Evolutionary conservation across 2,329 filamentous ascomycete genomes (phyloP).

Genomic region (Exophiala sp.): DNA sequence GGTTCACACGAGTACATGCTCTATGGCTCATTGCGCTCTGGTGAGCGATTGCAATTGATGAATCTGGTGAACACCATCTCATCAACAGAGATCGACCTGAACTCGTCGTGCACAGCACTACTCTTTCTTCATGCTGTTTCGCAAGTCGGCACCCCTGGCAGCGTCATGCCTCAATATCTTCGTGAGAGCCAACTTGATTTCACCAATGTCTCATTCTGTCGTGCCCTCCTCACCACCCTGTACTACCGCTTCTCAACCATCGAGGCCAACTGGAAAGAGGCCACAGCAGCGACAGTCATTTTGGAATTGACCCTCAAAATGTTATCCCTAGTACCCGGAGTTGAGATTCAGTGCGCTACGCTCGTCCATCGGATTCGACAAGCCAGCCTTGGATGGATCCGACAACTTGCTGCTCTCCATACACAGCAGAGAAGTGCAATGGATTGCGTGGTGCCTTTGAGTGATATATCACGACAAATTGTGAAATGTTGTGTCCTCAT

Average conservation of each 20-base stretch:
- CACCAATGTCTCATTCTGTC: conserved; percentile 27
- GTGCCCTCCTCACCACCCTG: too few species aligned
- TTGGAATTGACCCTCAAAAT: conserved; percentile 43
- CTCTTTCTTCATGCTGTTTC: conserved; percentile 50
- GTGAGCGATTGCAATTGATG: conserved; percentile 51
- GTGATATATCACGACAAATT: conserved; percentile 37
- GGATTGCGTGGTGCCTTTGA: conserved; percentile 30
- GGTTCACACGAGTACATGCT: conserved; percentile 54
- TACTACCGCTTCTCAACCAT: conserved; percentile 37
- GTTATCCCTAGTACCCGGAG: conserved; percentile 36
- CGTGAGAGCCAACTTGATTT: conserved; percentile 30
- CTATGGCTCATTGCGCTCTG: conserved; percentile 49
- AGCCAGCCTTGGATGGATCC: conserved; percentile 26
- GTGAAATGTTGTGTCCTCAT: conserved; percentile 39
- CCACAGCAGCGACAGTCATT: conserved; percentile 40
- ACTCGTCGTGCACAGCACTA: conserved; percentile 46
- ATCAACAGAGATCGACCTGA: conserved; percentile 49
- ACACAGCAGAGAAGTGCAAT: conserved; percentile 29
- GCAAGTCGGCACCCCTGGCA: conserved; percentile 43
- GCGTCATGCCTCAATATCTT: not conserved
- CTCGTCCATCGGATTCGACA: conserved; percentile 41
- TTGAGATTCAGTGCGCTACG: conserved; percentile 26
- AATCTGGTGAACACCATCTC: conserved; percentile 55
- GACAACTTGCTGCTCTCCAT: conserved; percentile 9
- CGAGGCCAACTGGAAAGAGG: conserved; percentile 53